These are phyloP conservation scores for Coprinopsis strossmayeri DNA, from an alignment of 768 basidiomycete species.

Conservation along the genomic window DNA sequence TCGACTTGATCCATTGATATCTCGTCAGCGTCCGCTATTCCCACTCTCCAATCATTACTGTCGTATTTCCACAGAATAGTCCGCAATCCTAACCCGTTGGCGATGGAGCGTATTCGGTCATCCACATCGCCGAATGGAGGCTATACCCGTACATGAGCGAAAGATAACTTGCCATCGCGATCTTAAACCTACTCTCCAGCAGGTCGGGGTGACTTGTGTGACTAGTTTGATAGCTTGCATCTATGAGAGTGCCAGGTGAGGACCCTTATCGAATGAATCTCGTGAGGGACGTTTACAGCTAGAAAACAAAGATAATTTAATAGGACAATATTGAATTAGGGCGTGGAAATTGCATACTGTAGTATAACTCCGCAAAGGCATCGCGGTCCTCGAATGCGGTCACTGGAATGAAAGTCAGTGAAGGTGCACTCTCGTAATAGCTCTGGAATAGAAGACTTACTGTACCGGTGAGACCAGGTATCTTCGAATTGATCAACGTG, in stretches of 20 bases:
- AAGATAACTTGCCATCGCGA: too few relatives aligned
- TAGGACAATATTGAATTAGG: too few relatives aligned
- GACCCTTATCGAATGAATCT: too few relatives aligned
- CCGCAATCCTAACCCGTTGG: conserved; percentile 56
- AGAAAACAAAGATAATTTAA: too few relatives aligned
- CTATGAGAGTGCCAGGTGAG: conserved; percentile 20
- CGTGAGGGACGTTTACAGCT: too few relatives aligned
- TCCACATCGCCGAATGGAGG: conserved; percentile 68
- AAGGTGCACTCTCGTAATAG: neutral
- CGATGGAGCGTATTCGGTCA: conserved; percentile 69
- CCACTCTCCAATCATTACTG: conserved; percentile 68
- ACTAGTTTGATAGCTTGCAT: conserved; percentile 50
- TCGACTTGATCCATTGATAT: conserved; percentile 28
- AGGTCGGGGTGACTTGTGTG: conserved; percentile 49
- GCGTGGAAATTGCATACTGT: conserved; percentile 37
- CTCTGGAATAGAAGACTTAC: conserved; percentile 23
- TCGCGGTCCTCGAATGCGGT: conserved; percentile 54
- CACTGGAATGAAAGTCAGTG: conserved; percentile 28
- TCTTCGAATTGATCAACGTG: conserved; percentile 30
- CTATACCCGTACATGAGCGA: too few relatives aligned
- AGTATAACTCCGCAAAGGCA: conserved; percentile 76
- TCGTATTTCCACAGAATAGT: conserved; percentile 73
- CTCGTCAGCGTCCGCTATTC: conserved; percentile 30
- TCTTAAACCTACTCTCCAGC: conserved; percentile 56
- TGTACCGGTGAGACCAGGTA: conserved; percentile 51